Evolutionary conservation across 2,329 filamentous ascomycete genomes (phyloP).

Genomic region (Achaetomium macrosporum): DNA sequence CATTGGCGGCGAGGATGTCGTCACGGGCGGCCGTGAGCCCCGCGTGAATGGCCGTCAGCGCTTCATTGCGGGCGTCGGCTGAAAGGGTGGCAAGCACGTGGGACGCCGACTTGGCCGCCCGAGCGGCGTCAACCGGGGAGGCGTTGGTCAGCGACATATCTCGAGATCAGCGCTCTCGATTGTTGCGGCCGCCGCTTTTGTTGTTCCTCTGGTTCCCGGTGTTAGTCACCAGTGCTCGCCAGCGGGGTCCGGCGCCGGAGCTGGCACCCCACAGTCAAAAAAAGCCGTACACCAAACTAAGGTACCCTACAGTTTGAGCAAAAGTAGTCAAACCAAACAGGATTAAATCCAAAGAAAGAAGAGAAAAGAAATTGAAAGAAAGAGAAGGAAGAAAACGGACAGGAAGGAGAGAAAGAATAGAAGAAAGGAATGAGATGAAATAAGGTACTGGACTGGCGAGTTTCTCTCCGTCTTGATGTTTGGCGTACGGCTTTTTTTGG

Average conservation of each 20-base stretch:
- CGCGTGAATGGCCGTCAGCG: slow-evolving; percentile 74
- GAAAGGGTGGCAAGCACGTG: slow-evolving; percentile 76
- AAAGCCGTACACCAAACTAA: too few relatives aligned
- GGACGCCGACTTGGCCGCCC: slow-evolving; percentile 73
- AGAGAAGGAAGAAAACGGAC: too few relatives aligned
- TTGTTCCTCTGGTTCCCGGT: not conserved
- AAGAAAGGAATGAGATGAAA: too few relatives aligned
- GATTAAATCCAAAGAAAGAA: too few relatives aligned
- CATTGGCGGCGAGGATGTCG: slow-evolving; percentile 80
- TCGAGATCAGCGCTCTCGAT: not conserved
- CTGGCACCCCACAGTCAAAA: too few relatives aligned
- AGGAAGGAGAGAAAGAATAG: too few relatives aligned
- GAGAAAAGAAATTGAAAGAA: too few relatives aligned
- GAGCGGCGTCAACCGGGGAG: slow-evolving; percentile 69
- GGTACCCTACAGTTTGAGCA: too few relatives aligned
- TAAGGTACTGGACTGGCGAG: too few relatives aligned
- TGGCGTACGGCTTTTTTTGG: too few relatives aligned
- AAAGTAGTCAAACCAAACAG: too few relatives aligned
- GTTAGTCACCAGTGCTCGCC: slow-evolving; percentile 12
- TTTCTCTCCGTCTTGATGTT: too few relatives aligned
- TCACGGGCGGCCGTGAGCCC: slow-evolving; percentile 66
- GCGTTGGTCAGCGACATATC: slow-evolving; percentile 89
- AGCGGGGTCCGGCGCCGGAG: slow-evolving; percentile 11
- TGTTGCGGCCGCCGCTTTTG: not conserved
- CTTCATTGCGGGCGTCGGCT: slow-evolving; percentile 70